A percentile compares a stretch with the other conserved stretches of the same genome.
phyloP scores from a whole-genome alignment of 257 asterid species.

The Primulina tabacum region DNA sequence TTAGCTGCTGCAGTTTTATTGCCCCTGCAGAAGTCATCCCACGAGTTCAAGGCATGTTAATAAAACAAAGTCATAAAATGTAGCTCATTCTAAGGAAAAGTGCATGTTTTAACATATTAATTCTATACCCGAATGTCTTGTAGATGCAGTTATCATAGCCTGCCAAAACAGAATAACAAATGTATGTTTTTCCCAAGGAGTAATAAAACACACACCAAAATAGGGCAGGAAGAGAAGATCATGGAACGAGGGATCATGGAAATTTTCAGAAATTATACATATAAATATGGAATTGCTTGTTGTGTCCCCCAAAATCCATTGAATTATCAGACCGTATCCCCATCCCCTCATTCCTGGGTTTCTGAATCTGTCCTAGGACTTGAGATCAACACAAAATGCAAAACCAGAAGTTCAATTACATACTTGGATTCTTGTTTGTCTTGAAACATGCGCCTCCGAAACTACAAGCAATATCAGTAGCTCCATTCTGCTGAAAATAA shows the following conservation, averaged over 20 bases:
- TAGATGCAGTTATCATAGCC: slow-evolving; percentile 88
- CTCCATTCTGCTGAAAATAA: slow-evolving; percentile 81
- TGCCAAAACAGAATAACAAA: slow-evolving; percentile 31
- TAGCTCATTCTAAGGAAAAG: neutral
- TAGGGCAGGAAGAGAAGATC: too few species aligned
- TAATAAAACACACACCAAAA: too few species aligned
- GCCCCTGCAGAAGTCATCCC: too few species aligned
- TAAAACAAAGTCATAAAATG: neutral
- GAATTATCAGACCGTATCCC: too few species aligned
- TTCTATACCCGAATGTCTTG: slow-evolving; percentile 54
- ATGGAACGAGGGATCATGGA: too few species aligned
- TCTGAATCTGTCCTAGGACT: too few species aligned
- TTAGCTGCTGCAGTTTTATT: too few species aligned
- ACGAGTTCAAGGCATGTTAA: too few species aligned
- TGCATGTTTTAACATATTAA: neutral
- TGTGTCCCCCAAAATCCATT: too few species aligned
- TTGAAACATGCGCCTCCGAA: slow-evolving; percentile 89
- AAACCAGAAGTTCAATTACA: slow-evolving; percentile 17
- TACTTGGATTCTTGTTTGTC: slow-evolving; percentile 88
- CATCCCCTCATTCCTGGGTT: too few species aligned
- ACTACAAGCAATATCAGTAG: slow-evolving; percentile 87
- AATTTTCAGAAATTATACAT: too few species aligned
- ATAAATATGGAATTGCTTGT: too few species aligned
- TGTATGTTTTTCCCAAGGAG: neutral
- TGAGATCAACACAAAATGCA: neutral